These are phyloP conservation scores for Fibroporia radiculosa DNA, from an alignment of 768 basidiomycete species.

Conservation along the genomic window DNA sequence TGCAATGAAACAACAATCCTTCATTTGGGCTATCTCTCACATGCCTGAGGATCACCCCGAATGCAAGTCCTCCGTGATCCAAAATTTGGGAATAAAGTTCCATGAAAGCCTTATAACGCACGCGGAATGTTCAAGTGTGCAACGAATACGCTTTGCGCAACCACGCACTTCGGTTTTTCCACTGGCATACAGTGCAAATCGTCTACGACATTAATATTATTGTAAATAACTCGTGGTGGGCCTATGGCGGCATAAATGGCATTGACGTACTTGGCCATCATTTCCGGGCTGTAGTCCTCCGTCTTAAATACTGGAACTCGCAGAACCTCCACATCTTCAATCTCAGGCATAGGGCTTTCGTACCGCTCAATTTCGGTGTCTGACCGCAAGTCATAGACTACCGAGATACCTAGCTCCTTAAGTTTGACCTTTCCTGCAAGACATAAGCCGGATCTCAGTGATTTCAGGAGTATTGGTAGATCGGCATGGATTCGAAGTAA, in stretches of 20 bases:
- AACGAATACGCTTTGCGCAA: constrained; percentile 61
- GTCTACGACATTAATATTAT: constrained; percentile 30
- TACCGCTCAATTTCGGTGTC: constrained; percentile 76
- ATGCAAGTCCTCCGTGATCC: constrained; percentile 61
- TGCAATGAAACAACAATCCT: constrained; percentile 70
- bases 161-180: constrained; percentile 66
- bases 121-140: constrained; percentile 22
- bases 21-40: constrained; percentile 61
- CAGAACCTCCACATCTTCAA: constrained; percentile 55
- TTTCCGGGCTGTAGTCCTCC: constrained; percentile 78
- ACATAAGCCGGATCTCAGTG: no score
- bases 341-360: constrained; percentile 51
- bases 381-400: constrained; percentile 72
- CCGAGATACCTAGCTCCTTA: constrained; percentile 52
- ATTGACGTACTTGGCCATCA: constrained; percentile 74
- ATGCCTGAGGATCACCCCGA: constrained; percentile 66
- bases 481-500: background rate
- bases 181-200: constrained; percentile 69
- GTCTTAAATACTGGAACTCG: constrained; percentile 57
- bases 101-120: constrained; percentile 59
- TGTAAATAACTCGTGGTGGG: background rate
- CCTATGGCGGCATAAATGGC: constrained; percentile 6
- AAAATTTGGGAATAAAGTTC: constrained; percentile 76
- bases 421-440: constrained; percentile 49
- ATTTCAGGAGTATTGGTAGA: background rate